Percentiles rank a stretch among this genome's conserved stretches.
phyloP scores from a whole-genome alignment of 2,329 filamentous ascomycete species.

The Aspergillus sp. region DNA sequence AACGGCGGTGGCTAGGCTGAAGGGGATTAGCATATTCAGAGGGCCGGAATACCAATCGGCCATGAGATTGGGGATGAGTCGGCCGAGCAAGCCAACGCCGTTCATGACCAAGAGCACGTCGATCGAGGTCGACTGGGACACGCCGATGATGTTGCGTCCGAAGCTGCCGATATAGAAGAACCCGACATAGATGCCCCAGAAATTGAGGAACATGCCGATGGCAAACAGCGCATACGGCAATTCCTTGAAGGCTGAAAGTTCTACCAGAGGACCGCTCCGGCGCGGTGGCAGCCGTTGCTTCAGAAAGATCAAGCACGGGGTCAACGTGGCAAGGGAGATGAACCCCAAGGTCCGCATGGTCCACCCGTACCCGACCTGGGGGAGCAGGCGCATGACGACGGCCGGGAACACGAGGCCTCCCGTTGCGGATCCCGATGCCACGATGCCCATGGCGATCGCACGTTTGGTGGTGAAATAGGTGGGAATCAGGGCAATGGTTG shows the following conservation, averaged over 20 bases:
- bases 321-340: slow-evolving; percentile 52
- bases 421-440: slow-evolving; percentile 59
- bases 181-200: slow-evolving; percentile 55
- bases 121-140: slow-evolving; percentile 50
- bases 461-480: slow-evolving; percentile 64
- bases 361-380: slow-evolving; percentile 63
- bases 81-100: slow-evolving; percentile 58
- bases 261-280: slow-evolving; percentile 52
- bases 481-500: slow-evolving; percentile 54
- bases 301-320: slow-evolving; percentile 45
- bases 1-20: slow-evolving; percentile 42
- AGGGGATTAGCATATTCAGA: slow-evolving; percentile 61
- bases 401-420: slow-evolving; percentile 66
- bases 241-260: slow-evolving; percentile 53
- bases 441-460: slow-evolving; percentile 59
- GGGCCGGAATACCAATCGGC: slow-evolving; percentile 59
- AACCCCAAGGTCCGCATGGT: slow-evolving; percentile 63
- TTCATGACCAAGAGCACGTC: slow-evolving; percentile 66
- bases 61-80: slow-evolving; percentile 58
- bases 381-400: slow-evolving; percentile 56
- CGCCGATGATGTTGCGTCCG: slow-evolving; percentile 38
- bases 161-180: slow-evolving; percentile 51
- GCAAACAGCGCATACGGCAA: slow-evolving; percentile 46
- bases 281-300: slow-evolving; percentile 51
- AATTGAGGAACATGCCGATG: slow-evolving; percentile 46